Conservation (phyloP, 1,284 basidiomycete species). For the Coniferiporia sulphurascens region DNA sequence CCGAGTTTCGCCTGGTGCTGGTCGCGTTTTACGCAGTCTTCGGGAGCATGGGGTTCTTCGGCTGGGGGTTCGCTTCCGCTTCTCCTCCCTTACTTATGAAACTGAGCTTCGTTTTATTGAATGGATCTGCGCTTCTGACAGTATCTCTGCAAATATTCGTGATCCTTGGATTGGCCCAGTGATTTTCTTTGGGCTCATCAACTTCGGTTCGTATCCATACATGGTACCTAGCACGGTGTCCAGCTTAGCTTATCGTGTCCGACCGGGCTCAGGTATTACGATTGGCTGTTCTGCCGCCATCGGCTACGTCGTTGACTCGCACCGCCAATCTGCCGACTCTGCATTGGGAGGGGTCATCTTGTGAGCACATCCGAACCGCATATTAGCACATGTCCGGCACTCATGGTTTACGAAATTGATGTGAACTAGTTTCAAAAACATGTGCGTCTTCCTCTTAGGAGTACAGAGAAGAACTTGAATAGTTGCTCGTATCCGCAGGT, state of each 20-base stretch:
- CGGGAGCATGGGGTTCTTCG: slow-evolving; percentile 21
- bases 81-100: too few species aligned
- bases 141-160: slow-evolving; percentile 19
- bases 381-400: too few species aligned
- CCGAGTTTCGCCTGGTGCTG: slow-evolving; percentile 21
- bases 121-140: background rate
- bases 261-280: slow-evolving; percentile 16
- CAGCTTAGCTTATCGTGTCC: background rate
- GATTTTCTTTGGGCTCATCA: slow-evolving; percentile 23
- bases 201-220: slow-evolving; percentile 17
- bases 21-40: slow-evolving; percentile 23
- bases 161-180: slow-evolving; percentile 24
- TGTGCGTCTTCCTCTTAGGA: slow-evolving; percentile 1
- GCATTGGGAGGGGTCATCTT: slow-evolving; percentile 21
- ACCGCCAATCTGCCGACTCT: slow-evolving; percentile 21
- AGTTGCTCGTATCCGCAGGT: background rate
- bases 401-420: background rate
- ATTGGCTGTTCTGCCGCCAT: slow-evolving; percentile 22
- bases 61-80: slow-evolving; percentile 17
- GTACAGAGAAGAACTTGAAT: too few species aligned
- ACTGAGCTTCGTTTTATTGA: background rate
- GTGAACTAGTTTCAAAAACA: slow-evolving; percentile 18
- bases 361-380: background rate
- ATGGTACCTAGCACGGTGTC: background rate
- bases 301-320: slow-evolving; percentile 23